These are phyloP conservation scores for Raphanus sativus DNA, from an alignment of 345 rosid species.

Conservation along the genomic window DNA sequence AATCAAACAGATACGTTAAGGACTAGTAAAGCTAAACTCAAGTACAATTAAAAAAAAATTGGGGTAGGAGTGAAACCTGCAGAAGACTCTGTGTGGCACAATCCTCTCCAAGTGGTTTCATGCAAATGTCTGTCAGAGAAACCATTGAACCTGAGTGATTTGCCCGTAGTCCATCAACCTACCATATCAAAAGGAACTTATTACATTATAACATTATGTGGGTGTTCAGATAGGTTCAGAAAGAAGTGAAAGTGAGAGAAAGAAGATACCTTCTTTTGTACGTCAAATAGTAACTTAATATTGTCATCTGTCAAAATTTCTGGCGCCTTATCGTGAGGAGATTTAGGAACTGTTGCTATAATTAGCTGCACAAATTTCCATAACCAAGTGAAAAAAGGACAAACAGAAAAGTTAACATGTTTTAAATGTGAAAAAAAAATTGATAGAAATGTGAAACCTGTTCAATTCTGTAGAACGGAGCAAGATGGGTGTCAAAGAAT, in stretches of 20 bases:
- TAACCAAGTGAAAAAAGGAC: background rate
- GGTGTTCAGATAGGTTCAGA: background rate
- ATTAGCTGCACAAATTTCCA: constrained; percentile 58
- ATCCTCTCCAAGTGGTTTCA: constrained; percentile 94
- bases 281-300: constrained; percentile 84
- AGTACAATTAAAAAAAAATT: background rate
- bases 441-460: constrained; percentile 53
- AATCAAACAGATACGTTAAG: constrained; percentile 11
- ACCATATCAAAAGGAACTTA: constrained; percentile 26
- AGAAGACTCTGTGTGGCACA: constrained; percentile 94
- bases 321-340: constrained; percentile 49
- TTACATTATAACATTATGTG: background rate
- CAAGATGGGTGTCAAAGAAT: constrained; percentile 84
- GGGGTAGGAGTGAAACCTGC: constrained; percentile 57
- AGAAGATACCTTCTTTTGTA: constrained; percentile 79
- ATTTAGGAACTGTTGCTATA: constrained; percentile 70
- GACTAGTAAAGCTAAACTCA: constrained; percentile 6
- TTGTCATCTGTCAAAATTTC: constrained; percentile 81
- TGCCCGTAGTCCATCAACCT: constrained; percentile 84
- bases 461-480: constrained; percentile 96
- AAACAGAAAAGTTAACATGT: background rate
- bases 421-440: background rate
- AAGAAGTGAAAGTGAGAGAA: background rate
- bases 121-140: constrained; percentile 84
- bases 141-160: constrained; percentile 79